These are phyloP conservation scores for Cystoisospora suis DNA, from an alignment of 169 alveolate genomes.

Conservation along the genomic window DNA sequence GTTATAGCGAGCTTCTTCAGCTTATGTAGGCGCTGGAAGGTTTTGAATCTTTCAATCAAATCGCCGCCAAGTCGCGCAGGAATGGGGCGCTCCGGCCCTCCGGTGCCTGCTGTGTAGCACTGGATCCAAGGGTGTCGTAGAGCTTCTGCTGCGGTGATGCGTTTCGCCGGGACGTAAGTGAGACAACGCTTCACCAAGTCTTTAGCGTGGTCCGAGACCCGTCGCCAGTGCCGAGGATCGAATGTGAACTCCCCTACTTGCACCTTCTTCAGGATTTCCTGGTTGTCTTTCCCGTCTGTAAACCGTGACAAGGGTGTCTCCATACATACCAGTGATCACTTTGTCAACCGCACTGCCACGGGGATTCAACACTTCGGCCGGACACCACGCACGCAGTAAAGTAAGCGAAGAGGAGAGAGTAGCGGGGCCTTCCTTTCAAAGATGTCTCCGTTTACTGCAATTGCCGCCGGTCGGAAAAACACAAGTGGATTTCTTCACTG, in stretches of 20 bases:
- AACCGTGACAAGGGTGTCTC: too few relatives aligned
- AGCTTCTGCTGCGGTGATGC: slow-evolving; percentile 93
- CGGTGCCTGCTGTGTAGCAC: slow-evolving; percentile 85
- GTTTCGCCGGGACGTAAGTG: slow-evolving; percentile 84
- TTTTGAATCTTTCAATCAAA: slow-evolving; percentile 83
- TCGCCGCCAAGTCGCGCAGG: slow-evolving; percentile 70
- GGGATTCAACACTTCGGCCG: too few relatives aligned
- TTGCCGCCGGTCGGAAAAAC: too few relatives aligned
- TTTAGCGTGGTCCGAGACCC: slow-evolving; percentile 90
- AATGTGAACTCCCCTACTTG: slow-evolving; percentile 75
- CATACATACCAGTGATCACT: too few relatives aligned
- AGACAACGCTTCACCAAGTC: slow-evolving; percentile 87
- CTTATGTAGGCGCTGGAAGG: slow-evolving; percentile 86
- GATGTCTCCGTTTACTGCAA: too few relatives aligned
- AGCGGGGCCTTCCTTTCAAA: too few relatives aligned
- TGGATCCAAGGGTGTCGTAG: slow-evolving; percentile 87
- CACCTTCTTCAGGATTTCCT: slow-evolving; percentile 76
- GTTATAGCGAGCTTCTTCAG: slow-evolving; percentile 93
- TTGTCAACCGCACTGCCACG: too few relatives aligned
- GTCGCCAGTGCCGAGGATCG: slow-evolving; percentile 79
- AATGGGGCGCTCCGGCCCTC: slow-evolving; percentile 75
- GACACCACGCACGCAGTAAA: too few relatives aligned
- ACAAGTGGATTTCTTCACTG: too few relatives aligned
- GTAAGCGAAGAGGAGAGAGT: too few relatives aligned
- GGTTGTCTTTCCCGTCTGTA: slow-evolving; percentile 85